Conservation (phyloP, 331 rosid genomes). For the Malus hybrid region DNA sequence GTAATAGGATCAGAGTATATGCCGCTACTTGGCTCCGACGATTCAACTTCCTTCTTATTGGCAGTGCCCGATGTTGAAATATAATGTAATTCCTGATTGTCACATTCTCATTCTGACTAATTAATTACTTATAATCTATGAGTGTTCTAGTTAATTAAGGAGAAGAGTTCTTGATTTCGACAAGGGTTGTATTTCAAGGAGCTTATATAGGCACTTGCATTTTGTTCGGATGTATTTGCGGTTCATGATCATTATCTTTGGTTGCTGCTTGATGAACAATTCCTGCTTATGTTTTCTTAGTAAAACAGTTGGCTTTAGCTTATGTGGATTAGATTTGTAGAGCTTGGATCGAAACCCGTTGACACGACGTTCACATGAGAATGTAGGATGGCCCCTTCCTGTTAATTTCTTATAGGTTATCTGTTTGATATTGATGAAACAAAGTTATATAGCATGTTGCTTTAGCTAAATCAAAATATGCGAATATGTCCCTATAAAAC, state of each 20-base stretch:
- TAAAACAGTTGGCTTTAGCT: not conserved
- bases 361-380: no score
- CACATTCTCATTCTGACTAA: not conserved
- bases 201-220: not conserved
- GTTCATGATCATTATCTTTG: not conserved
- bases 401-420: no score
- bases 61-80: conserved; percentile 64
- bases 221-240: not conserved
- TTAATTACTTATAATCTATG: not conserved
- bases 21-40: conserved; percentile 64
- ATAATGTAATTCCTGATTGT: conserved; percentile 34
- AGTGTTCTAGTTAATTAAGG: not conserved
- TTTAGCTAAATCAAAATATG: no score
- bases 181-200: not conserved
- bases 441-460: no score
- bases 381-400: no score
- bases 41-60: conserved; percentile 62
- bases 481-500: no score
- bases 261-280: not conserved
- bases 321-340: no score
- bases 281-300: not conserved
- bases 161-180: not conserved
- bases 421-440: no score
- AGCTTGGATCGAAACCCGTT: no score
- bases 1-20: conserved; percentile 93